Base-by-base conservation (phyloP, 352 stramenopile genomes). In the Globisporangium canariense region DNA sequence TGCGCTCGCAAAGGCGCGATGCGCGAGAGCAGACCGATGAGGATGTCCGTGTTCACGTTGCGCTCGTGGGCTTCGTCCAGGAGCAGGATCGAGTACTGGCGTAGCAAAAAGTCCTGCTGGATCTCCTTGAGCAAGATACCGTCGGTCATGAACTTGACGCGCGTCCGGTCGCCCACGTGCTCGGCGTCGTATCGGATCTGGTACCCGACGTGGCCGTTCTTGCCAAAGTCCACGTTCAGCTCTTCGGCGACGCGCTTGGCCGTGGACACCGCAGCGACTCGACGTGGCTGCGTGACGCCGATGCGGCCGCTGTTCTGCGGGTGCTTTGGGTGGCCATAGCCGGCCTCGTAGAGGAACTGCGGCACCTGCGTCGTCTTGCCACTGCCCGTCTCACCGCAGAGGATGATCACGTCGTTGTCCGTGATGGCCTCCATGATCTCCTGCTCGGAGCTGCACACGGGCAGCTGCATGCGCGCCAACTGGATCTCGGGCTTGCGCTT, bases 71-170 rank as follows among this genome's bases (percentile, higher is more conserved):
- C 96, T 70, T 99, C 97, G 78, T 99, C 97, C 40, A 98, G 62
- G 40, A 94, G 66, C 18, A 93, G 60, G 60, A 94, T 88, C 53
- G 86, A 93, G 69, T 94, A 94, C 34, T 88, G 74, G 34, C 78
- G 77, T 51, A 94, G 60, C 36, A 93, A 64, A 50, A 93, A 92
- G 55, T 94, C 83, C 52, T 91, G 79, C 69, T 98, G 90, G 66
- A 98, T 97, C 74, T 99, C 97, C 71, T 98, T 94, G n/a, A 99
- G 78, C 43, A 99, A 73, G 64, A 99, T 99, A 66, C 98, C 98
- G 71, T 99, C 98, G 5, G 98, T 99, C 97, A 99, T 99, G 73
- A 99, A 99, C 75, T 99, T 99, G 56, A 99, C 84, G 8, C 87
- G 83, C 16, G 94, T 99, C 22, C 87, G 69, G 25, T 83, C 60